Evolutionary conservation across 2,329 filamentous ascomycete species (phyloP), one percentile per base, ranked within the genome.

Genomic region (Sporothrix schenckii): DNA sequence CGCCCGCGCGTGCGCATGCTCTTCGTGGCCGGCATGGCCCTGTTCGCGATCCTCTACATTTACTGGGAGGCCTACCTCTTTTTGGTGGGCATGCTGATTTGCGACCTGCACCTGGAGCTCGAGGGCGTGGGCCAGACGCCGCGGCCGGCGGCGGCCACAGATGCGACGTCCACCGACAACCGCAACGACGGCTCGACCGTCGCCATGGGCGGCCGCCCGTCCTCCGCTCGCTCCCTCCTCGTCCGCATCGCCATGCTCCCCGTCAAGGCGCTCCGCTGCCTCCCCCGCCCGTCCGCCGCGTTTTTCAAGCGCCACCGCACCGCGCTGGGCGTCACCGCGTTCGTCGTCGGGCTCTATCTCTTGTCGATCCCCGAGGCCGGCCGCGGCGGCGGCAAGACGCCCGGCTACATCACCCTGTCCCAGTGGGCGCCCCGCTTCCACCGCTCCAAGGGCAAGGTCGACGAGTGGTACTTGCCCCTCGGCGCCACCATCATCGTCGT

Each of bases 291-390:
- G 34, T 47, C 56, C 7, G 58, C 50, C 10, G 16, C 68, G 16
- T 27, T 66, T 13, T 13, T 39, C n/a, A 14, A 9, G 10, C 68
- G 58, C 27, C 67, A 24, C 14, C 21, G 53, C 61, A 80, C 78
- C 3, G 77, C 81, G 56, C 83, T 90, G 72, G 86, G 80, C 76
- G 84, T 85, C 75, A 78, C 81, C 69, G 75, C 89, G 0, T 71
- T 72, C 11, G 39, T 68, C 5, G 24, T 39, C 21, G 47, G 44
- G n/a, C 47, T 72, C 10, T 71, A 53, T 4, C 10, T 72, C 2
- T 53, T 72, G 34, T 66, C 66, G 4, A 70, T 77, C 71, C 77
- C 77, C 19, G 71, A 75, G 60, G 70, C 73, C 27, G 53, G 69
- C n/a, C 73, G 68, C 4, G 75, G 75, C 39, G 77, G 72, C 2